Evolutionary conservation across 345 rosid species (phyloP), one percentile per base, ranked within the genome.

Genomic region (Jatropha curcas): DNA sequence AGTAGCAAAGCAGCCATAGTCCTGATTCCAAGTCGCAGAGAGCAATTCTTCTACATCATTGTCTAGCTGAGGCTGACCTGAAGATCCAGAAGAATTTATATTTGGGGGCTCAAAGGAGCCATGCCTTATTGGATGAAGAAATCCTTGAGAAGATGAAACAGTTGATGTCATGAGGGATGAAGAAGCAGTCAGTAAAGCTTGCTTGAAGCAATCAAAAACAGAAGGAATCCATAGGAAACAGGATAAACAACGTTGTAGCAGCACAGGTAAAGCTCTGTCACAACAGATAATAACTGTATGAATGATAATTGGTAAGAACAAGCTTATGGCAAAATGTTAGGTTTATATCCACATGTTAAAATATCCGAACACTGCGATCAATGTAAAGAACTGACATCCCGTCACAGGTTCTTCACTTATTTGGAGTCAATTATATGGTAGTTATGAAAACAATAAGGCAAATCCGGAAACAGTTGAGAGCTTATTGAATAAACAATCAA

Each of bases 21-120:
- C 96, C 81, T 92, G 96, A 82, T 92, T 94, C 97, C 97, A 94
- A 34, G 91, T 86, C 13, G 85, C 85, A 19, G 93, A 90, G 55
- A 92, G 85, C 70, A 94, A 75, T 78, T 89, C 92, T 13, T 81
- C 57, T 14, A 82, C 91, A 5, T 76, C 84, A 27, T 9, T 79
- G 16, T 77, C 89, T 1, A 67, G 73, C 28, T 79, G 79, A 58
- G 85, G 76, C 55, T 62, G 77, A 28, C 58, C 76, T 68, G 74
- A 71, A 41, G 88, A 73, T 34, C 65, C 82, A 3, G 80, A 71
- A 74, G 82, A 25, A 67, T 66, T 74, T 33, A 73, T 28, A 74
- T 43, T 61, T 5, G 76, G 64, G 64, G 81, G 65, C 50, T 79
- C 87, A 74, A 70, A 73, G 62, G 80, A 70, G 57, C 72, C 82